Conservation (phyloP, 495 filamentous ascomycete genomes). For the Neurospora africana region DNA sequence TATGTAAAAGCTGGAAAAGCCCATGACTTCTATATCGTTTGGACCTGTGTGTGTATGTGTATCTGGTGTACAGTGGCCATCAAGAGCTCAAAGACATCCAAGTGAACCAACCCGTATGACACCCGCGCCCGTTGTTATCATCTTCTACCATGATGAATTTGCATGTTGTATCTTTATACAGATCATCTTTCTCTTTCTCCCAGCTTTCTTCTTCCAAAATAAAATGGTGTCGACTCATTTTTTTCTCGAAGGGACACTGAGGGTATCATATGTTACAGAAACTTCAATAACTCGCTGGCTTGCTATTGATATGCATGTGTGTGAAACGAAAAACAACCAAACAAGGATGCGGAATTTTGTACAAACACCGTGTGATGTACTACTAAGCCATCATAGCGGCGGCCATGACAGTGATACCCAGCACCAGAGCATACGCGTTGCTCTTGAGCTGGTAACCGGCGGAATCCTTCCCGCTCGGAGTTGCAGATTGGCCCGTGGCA, state of each 20-base stretch:
- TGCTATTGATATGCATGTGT: background rate
- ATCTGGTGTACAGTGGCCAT: background rate
- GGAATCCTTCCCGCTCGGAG: conserved; percentile 6
- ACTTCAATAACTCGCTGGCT: background rate
- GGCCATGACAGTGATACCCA: conserved; percentile 7
- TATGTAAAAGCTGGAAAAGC: background rate
- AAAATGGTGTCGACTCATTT: background rate
- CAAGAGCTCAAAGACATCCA: background rate
- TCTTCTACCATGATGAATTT: background rate
- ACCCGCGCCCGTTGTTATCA: background rate
- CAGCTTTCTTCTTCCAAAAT: background rate
- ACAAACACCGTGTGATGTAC: background rate
- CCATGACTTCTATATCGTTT: background rate
- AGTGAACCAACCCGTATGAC: background rate
- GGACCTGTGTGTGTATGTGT: background rate
- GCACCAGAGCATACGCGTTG: conserved; percentile 4
- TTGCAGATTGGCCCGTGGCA: background rate
- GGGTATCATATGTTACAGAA: background rate
- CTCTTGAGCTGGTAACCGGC: conserved; percentile 10
- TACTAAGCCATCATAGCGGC: conserved; percentile 12
- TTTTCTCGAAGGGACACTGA: background rate
- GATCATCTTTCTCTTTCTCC: background rate
- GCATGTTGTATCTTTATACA: background rate
- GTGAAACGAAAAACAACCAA: background rate
- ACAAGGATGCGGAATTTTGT: background rate